Base-by-base conservation (phyloP, 2,329 filamentous ascomycete genomes). In the Calycina herbarum region DNA sequence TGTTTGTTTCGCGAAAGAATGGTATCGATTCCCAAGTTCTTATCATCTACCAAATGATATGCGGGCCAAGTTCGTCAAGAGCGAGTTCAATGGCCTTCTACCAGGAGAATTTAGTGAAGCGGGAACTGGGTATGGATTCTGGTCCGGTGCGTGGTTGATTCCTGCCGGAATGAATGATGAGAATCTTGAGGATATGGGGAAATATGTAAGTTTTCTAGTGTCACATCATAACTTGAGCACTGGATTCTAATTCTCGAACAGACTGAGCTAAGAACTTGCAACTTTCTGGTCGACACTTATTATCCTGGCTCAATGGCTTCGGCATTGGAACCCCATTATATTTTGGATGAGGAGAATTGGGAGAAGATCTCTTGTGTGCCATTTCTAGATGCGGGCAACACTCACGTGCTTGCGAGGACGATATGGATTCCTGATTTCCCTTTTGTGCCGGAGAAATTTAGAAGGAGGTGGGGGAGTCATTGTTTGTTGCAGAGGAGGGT, bases 21-120 rank as follows among this genome's bases (percentile, higher is more conserved):
- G 95, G 95, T 97, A 99, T 77, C 91, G 95, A 42, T 98, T 97
- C 76, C 94, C 95, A 1, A 94, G 91, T 0, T 96, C 94, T 0
- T 98, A 93, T 80, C 93, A 95, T 76, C 82, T 99, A 2, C 94
- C 95, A 0, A 82, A 88, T n/a, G 85, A 87, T 60, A 91, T 95
- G 81, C 89, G 86, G 69, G 90, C 92, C 72, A 97, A 95, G 72
- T 99, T 97, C 74, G 82, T 99, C 72, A 92, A 90, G 70, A 96
- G 92, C 72, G 93, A 95, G 70, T 99, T 99, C 77, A 85, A 85
- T 8, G 95, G 95, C 1, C 82, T 99, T 20, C 81, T 99, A 4
- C 95, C 95, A 0, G 95, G 95, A 1, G 91, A 97, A 73, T 99
- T 98, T 76, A 87, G 87, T 20, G 90, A 96, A 77, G 89, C 89